These are phyloP conservation scores for Penicillium coprophilum DNA, from an alignment of 495 filamentous ascomycete species.

Conservation along the genomic window DNA sequence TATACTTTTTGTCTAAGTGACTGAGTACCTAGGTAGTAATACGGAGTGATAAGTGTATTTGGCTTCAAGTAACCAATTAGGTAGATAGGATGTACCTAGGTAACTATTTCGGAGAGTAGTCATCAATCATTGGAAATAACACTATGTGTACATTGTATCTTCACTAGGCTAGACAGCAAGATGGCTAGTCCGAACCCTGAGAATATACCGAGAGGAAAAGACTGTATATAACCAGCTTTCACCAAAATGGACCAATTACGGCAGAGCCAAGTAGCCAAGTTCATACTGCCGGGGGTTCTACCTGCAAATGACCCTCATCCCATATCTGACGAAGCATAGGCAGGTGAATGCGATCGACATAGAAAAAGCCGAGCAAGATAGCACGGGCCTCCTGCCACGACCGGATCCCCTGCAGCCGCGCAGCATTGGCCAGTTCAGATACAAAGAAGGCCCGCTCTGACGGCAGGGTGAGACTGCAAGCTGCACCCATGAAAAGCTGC, in stretches of 20 bases:
- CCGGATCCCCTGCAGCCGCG: slow-evolving; percentile 31
- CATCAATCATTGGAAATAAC: background rate
- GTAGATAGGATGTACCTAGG: background rate
- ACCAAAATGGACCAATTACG: background rate
- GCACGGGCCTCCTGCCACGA: slow-evolving; percentile 42
- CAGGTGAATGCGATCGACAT: slow-evolving; percentile 42
- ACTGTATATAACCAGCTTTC: background rate
- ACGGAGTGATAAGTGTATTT: background rate
- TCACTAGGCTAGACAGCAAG: background rate
- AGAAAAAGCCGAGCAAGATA: slow-evolving; percentile 42
- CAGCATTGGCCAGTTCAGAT: slow-evolving; percentile 33
- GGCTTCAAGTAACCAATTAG: background rate
- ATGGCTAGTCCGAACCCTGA: background rate
- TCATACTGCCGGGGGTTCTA: slow-evolving; percentile 10
- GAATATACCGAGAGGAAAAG: background rate
- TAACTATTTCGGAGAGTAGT: background rate
- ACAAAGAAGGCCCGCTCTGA: slow-evolving; percentile 40
- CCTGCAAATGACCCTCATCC: slow-evolving; percentile 36
- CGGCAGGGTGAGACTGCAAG: slow-evolving; percentile 34
- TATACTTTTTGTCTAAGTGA: background rate
- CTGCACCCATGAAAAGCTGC: slow-evolving; percentile 43
- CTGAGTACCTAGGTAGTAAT: background rate
- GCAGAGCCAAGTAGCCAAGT: slow-evolving; percentile 7
- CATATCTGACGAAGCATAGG: slow-evolving; percentile 37
- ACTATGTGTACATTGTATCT: background rate